Percentiles rank a stretch among this genome's conserved stretches.
These are phyloP conservation scores for Scolecobasidium constrictum DNA, from an alignment of 2,329 filamentous ascomycete species.

Conservation along the genomic window DNA sequence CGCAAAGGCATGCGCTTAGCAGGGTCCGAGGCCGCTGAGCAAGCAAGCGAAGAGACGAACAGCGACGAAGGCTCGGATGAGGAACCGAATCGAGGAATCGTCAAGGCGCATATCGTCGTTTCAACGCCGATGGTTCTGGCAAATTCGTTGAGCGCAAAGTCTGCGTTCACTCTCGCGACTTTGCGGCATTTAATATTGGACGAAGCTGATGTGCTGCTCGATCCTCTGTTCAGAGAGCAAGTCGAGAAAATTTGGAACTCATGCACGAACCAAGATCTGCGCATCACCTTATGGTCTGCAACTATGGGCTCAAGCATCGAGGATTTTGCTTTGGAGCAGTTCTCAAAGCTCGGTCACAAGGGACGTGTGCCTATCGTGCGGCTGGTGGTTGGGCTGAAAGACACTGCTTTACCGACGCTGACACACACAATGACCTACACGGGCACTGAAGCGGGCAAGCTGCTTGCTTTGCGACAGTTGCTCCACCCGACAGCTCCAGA, in stretches of 20 bases:
- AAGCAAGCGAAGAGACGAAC: slow-evolving; percentile 26
- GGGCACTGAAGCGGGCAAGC: slow-evolving; percentile 85
- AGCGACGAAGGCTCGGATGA: slow-evolving; percentile 19
- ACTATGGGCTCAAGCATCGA: slow-evolving; percentile 95
- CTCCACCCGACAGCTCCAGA: slow-evolving; percentile 61
- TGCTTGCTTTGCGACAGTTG: slow-evolving; percentile 81
- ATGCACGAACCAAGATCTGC: slow-evolving; percentile 59
- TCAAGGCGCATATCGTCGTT: slow-evolving; percentile 69
- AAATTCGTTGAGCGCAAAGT: slow-evolving; percentile 51
- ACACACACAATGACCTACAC: slow-evolving; percentile 82
- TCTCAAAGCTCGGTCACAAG: slow-evolving; percentile 19
- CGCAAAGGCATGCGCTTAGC: slow-evolving; percentile 62
- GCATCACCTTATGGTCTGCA: slow-evolving; percentile 83
- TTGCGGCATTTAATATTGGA: slow-evolving; percentile 73
- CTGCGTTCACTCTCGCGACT: slow-evolving; percentile 47
- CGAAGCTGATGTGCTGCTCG: slow-evolving; percentile 89
- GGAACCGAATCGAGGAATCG: slow-evolving; percentile 34
- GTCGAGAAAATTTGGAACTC: slow-evolving; percentile 76
- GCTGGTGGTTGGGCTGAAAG: slow-evolving; percentile 90
- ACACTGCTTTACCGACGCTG: slow-evolving; percentile 88
- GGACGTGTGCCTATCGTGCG: slow-evolving; percentile 48
- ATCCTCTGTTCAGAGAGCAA: slow-evolving; percentile 81
- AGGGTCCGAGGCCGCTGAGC: slow-evolving; percentile 28
- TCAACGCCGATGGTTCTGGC: slow-evolving; percentile 71
- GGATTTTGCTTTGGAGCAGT: slow-evolving; percentile 52